These are phyloP conservation scores for Extremus antarcticus DNA, from an alignment of 495 filamentous ascomycete species.

Conservation along the genomic window DNA sequence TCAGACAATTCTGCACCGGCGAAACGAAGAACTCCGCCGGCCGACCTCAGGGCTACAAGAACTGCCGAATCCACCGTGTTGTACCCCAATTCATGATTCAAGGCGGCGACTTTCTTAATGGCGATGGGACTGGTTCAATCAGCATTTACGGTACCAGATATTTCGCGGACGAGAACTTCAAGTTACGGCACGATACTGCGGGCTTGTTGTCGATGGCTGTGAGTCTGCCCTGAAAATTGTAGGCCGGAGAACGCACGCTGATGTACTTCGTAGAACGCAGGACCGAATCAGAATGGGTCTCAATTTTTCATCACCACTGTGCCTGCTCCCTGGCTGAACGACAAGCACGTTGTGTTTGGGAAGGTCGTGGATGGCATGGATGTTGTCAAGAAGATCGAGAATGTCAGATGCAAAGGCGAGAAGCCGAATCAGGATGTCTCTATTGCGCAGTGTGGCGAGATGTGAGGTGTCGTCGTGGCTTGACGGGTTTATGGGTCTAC, in stretches of 20 bases:
- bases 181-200: conserved; percentile 60
- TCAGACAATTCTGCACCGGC: conserved; percentile 92
- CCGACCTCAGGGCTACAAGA: conserved; percentile 86
- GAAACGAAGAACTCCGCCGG: conserved; percentile 74
- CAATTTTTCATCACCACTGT: conserved; percentile 96
- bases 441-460: conserved; percentile 69
- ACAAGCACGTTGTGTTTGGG: conserved; percentile 93
- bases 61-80: conserved; percentile 86
- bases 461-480: conserved; percentile 22
- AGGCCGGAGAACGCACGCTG: neutral
- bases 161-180: conserved; percentile 91
- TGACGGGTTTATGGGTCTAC: no score
- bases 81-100: conserved; percentile 97
- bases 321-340: conserved; percentile 77
- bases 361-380: conserved; percentile 85
- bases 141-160: conserved; percentile 68
- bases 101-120: conserved; percentile 92
- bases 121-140: conserved; percentile 81
- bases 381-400: conserved; percentile 78
- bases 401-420: conserved; percentile 56
- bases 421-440: conserved; percentile 77
- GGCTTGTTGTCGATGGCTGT: conserved; percentile 91
- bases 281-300: conserved; percentile 85
- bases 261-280: conserved; percentile 57
- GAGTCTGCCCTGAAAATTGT: conserved; percentile 29